Conservation (phyloP, 2,329 filamentous ascomycete genomes). For the Arthrobotrys entomopaga region DNA sequence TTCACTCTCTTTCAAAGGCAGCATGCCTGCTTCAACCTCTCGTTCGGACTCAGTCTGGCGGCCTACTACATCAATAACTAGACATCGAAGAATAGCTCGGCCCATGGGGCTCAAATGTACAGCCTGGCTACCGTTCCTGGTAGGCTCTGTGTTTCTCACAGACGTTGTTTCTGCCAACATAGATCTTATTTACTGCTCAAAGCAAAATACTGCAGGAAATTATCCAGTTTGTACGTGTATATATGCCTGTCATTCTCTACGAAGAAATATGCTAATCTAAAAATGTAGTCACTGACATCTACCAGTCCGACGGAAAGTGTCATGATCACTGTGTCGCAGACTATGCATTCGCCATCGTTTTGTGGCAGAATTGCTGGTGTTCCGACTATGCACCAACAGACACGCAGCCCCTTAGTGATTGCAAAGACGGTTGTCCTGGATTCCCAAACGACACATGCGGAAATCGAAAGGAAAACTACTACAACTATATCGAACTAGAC, state of each 20-base stretch:
- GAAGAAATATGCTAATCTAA: constrained; percentile 4
- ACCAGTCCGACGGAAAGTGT: constrained; percentile 77
- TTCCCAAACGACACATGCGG: constrained; percentile 75
- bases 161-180: constrained; percentile 22
- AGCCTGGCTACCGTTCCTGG: constrained; percentile 35
- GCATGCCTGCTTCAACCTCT: constrained; percentile 36
- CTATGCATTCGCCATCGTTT: constrained; percentile 76
- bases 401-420: constrained; percentile 62
- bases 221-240: constrained; percentile 33
- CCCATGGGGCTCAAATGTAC: constrained; percentile 36
- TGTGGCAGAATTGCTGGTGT: constrained; percentile 77
- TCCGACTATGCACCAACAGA: constrained; percentile 72
- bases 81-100: constrained; percentile 48
- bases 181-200: constrained; percentile 36
- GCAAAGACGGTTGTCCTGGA: constrained; percentile 74
- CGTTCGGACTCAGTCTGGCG: constrained; percentile 43
- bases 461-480: constrained; percentile 66
- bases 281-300: constrained; percentile 20
- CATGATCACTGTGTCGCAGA: constrained; percentile 68
- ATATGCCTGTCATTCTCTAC: neutral
- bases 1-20: constrained; percentile 10
- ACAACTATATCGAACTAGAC: constrained; percentile 69
- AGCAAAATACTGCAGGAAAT: constrained; percentile 38
- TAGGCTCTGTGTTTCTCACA: constrained; percentile 31
- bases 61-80: constrained; percentile 44